These are phyloP conservation scores for Kuraishia ogatae DNA, from an alignment of 805 yeast species.

Conservation along the genomic window DNA sequence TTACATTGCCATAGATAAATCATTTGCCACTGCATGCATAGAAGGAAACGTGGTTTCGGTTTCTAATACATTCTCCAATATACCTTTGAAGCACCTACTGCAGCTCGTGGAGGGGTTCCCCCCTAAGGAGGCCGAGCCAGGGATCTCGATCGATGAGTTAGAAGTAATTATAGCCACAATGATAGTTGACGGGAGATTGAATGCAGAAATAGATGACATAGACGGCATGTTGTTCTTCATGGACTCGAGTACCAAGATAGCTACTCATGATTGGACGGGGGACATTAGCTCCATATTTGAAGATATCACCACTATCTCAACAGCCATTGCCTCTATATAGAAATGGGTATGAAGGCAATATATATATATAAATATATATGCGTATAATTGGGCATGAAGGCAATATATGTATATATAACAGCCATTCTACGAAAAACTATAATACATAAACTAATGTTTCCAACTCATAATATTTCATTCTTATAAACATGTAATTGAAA, in stretches of 20 bases:
- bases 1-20: not conserved
- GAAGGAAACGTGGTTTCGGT: constrained; percentile 14
- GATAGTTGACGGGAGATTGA: constrained; percentile 12
- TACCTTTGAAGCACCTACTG: constrained; percentile 9
- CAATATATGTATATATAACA: too few species aligned
- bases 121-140: not conserved
- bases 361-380: too few species aligned
- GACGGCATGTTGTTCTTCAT: constrained; percentile 10
- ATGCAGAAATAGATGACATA: constrained; percentile 17
- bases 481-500: not conserved
- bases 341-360: not conserved
- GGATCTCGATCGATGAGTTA: constrained; percentile 8
- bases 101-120: constrained; percentile 7
- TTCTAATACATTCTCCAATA: constrained; percentile 12
- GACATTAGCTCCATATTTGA: constrained; percentile 6
- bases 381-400: too few species aligned
- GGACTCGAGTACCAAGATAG: not conserved
- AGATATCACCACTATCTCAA: constrained; percentile 5
- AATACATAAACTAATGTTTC: too few species aligned
- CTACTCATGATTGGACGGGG: constrained; percentile 8
- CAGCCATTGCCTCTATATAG: constrained; percentile 2
- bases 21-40: not conserved
- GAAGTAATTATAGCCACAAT: constrained; percentile 8
- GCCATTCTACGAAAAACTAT: too few species aligned
- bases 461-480: too few species aligned